Evolutionary conservation across 805 yeast species (phyloP), one percentile per base, ranked within the genome.

Genomic region (Dipodascus geniculatus): DNA sequence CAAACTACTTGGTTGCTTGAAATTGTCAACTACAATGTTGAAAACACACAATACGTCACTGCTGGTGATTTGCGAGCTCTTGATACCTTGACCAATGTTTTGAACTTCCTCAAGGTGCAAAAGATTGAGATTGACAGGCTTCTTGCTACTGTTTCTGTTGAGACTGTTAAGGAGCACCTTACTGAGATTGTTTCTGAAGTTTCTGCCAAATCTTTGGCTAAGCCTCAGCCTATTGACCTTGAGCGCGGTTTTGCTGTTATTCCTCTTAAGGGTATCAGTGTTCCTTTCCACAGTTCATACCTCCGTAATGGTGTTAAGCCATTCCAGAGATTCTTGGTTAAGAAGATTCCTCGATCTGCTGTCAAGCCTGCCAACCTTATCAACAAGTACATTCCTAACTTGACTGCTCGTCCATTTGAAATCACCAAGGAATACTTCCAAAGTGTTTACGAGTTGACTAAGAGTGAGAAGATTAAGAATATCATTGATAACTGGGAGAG

Each of bases 271-370:
- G 99, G 99, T 64, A 93, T 93, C 61, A 88, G 96, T n/a, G 99
- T 93, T 68, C 99, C 99, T 58, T 93, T 93, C 97, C 99, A 93
- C 75, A 89, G 97, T 24, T 84, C 96, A n/a, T 93, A 95, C 76
- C 79, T 93, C 75, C 85, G 91, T 79, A 87, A 93, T 55, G 99
- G 99, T 74, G 99, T 93, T 56, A 91, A 90, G 74, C 99, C 99
- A 65, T 93, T 93, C 87, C 90, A 91, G 79, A 87, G 89, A 74
- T 93, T 93, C 84, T 79, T 93, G 76, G 83, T 83, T 70, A 93
- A 89, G 85, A 91, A 93, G 81, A 85, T 93, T 66, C 85, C 96
- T 59, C 87, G 85, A 75, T 86, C 88, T 64, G 95, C 96, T 50
- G 93, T 93, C 60, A 91, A 91, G 76, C 96, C 96, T 57, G 85